Percentiles rank a stretch among this genome's conserved stretches.
phyloP scores from a whole-genome alignment of 805 yeast species.

The Sugiyamaella floridensis region DNA sequence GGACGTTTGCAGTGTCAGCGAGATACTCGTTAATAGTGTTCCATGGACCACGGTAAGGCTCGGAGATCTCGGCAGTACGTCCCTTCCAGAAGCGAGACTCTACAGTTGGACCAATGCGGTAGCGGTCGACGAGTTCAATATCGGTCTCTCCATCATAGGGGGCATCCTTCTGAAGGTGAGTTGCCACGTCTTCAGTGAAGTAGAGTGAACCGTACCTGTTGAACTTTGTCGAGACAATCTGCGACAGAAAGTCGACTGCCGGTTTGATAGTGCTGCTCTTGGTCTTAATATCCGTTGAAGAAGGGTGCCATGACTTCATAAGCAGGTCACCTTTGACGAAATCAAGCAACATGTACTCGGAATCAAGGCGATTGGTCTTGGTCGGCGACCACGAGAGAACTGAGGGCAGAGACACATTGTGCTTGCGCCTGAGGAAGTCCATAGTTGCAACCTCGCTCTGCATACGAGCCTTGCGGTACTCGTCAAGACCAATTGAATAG shows the following conservation, averaged over 20 bases:
- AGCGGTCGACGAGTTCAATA: conserved; percentile 51
- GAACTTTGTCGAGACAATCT: conserved; percentile 52
- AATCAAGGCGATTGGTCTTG: conserved; percentile 52
- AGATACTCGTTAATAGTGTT: conserved; percentile 57
- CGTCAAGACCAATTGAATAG: conserved; percentile 64
- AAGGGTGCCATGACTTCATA: conserved; percentile 90
- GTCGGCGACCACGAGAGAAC: conserved; percentile 62
- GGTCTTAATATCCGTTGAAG: conserved; percentile 47
- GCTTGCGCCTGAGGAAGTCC: conserved; percentile 66
- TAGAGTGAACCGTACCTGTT: conserved; percentile 75
- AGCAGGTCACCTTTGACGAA: conserved; percentile 68
- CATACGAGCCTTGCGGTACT: conserved; percentile 49
- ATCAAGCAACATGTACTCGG: conserved; percentile 80
- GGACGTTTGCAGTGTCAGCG: conserved; percentile 55
- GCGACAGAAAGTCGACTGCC: conserved; percentile 57
- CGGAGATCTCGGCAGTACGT: conserved; percentile 44
- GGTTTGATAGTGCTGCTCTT: conserved; percentile 58
- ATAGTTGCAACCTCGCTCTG: conserved; percentile 90
- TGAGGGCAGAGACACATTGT: conserved; percentile 65
- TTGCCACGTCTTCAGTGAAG: conserved; percentile 61
- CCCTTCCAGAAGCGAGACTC: conserved; percentile 75
- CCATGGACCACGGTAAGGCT: conserved; percentile 73
- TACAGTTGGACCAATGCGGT: conserved; percentile 86
- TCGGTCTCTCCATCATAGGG: conserved; percentile 60
- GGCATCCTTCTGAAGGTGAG: conserved; percentile 35